Percentiles rank a stretch among this genome's conserved stretches.
Evolutionary conservation across 192 early-diverging fungal genomes (phyloP).

Genomic region (Coemansia sp.): DNA sequence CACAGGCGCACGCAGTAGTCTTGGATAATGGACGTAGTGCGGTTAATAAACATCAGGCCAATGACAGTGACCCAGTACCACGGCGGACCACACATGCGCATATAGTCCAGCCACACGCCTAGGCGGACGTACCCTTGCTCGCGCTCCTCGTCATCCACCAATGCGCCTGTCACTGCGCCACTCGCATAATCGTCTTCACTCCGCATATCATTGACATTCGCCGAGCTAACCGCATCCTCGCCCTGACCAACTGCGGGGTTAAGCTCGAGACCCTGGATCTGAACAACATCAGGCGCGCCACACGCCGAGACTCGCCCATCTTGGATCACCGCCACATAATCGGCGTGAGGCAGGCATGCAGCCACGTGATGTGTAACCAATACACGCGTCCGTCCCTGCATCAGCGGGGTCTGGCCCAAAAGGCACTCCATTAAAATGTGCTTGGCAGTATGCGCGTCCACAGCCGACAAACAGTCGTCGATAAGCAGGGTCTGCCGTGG

Average conservation of each 20-base stretch:
- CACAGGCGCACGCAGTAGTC: conserved; percentile 73
- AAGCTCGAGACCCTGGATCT: conserved; percentile 8
- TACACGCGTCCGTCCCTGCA: conserved; percentile 80
- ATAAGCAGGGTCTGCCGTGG: conserved; percentile 67
- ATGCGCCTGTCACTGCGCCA: conserved; percentile 46
- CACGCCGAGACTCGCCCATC: conserved; percentile 61
- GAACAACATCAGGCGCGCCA: conserved; percentile 58
- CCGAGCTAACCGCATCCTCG: neutral
- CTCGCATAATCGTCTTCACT: conserved; percentile 44
- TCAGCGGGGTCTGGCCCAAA: conserved; percentile 62
- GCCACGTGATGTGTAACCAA: conserved; percentile 89
- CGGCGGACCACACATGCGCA: conserved; percentile 67
- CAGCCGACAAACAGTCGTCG: conserved; percentile 93
- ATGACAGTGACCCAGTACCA: conserved; percentile 59
- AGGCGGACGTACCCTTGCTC: conserved; percentile 77
- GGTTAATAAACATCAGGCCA: conserved; percentile 38
- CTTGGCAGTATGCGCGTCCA: conserved; percentile 92
- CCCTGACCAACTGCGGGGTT: neutral
- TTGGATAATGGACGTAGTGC: conserved; percentile 58
- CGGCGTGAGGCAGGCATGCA: conserved; percentile 61
- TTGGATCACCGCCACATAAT: conserved; percentile 63
- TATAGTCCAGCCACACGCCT: conserved; percentile 78
- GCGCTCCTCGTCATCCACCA: conserved; percentile 85
- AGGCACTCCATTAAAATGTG: conserved; percentile 82
- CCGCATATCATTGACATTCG: conserved; percentile 21